Conservation (phyloP, 2,329 filamentous ascomycete species). For the Monosporascus sp. region DNA sequence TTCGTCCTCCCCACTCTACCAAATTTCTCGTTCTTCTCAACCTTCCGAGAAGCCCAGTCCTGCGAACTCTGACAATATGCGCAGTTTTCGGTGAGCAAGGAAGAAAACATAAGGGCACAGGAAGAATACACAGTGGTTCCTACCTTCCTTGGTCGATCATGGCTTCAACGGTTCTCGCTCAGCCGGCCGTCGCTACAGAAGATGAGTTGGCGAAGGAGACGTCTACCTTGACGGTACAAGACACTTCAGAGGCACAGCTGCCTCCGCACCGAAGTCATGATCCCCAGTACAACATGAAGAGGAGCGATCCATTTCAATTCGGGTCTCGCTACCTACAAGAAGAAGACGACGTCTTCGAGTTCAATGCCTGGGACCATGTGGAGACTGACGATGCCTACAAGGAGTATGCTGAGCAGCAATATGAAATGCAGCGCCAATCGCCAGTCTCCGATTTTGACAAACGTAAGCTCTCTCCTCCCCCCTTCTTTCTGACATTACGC, state of each 20-base stretch:
- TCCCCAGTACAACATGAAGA: conserved; percentile 71
- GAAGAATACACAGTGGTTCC: background rate
- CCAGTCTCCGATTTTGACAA: conserved; percentile 94
- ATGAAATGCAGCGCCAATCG: conserved; percentile 74
- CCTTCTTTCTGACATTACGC: background rate
- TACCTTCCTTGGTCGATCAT: conserved; percentile 12
- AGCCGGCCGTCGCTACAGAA: conserved; percentile 14
- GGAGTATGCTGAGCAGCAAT: conserved; percentile 80
- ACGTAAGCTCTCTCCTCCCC: conserved; percentile 43
- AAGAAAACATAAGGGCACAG: conserved; percentile 1
- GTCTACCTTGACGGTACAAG: conserved; percentile 22
- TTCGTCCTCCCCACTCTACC: background rate
- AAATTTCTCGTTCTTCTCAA: background rate
- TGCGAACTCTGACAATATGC: background rate
- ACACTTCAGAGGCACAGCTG: conserved; percentile 24
- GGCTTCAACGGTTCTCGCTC: conserved; percentile 10
- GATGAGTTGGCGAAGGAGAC: conserved; percentile 22
- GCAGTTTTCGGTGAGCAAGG: conserved; percentile 9
- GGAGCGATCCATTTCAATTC: conserved; percentile 91
- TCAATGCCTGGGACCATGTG: conserved; percentile 99
- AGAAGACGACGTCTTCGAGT: conserved; percentile 87
- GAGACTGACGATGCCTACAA: conserved; percentile 86
- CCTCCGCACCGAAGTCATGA: conserved; percentile 67
- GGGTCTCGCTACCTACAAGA: conserved; percentile 81
- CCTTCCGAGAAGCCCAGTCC: conserved; percentile 13